These are phyloP conservation scores for Pythium oligandrum DNA, from an alignment of 352 stramenopile genomes.

Conservation along the genomic window DNA sequence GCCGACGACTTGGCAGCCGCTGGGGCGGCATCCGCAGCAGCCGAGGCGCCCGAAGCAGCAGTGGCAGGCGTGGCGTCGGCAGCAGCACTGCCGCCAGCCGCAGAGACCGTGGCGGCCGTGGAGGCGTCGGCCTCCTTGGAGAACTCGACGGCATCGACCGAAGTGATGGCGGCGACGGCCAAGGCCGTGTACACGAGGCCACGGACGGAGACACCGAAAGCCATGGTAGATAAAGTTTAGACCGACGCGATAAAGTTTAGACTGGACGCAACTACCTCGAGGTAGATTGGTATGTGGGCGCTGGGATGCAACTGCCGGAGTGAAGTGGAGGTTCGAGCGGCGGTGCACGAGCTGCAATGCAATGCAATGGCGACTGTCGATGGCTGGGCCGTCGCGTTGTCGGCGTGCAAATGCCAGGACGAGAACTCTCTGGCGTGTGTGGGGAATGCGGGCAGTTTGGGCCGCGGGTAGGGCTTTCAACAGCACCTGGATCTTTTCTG, in stretches of 20 bases:
- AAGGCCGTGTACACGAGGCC: neutral
- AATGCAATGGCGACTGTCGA: too few relatives aligned
- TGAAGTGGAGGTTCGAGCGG: too few relatives aligned
- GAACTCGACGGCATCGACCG: neutral
- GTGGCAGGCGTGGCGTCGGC: neutral
- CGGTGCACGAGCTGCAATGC: too few relatives aligned
- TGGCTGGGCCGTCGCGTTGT: too few relatives aligned
- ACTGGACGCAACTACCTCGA: neutral
- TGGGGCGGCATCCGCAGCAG: neutral
- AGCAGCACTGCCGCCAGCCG: conserved; percentile 1
- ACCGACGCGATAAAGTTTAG: conserved; percentile 1
- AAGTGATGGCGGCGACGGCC: conserved; percentile 2
- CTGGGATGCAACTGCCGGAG: too few relatives aligned
- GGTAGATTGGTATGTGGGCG: too few relatives aligned
- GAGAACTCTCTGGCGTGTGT: too few relatives aligned
- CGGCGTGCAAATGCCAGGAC: too few relatives aligned
- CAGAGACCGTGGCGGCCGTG: neutral
- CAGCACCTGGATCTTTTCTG: too few relatives aligned
- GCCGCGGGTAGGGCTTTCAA: too few relatives aligned
- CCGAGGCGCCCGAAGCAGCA: neutral
- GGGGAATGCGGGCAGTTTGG: too few relatives aligned
- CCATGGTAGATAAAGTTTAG: conserved; percentile 3
- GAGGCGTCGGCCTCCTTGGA: neutral
- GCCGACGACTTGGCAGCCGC: neutral
- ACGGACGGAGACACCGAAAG: conserved; percentile 1